Evolutionary conservation across 345 rosid species (phyloP).

Genomic region (Eucalyptus curtisii): DNA sequence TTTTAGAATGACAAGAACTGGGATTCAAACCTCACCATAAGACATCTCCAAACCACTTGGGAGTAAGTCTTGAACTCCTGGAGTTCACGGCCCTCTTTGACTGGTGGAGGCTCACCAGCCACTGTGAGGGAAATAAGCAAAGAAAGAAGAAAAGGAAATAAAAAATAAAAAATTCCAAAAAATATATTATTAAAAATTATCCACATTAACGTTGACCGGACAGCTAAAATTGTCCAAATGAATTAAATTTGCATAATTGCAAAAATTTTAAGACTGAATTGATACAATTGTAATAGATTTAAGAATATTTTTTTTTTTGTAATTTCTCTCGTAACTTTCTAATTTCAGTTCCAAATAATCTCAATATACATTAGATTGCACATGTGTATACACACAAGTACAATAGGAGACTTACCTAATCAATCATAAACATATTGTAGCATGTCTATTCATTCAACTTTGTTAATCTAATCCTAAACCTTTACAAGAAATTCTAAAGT

Average conservation of each 20-base stretch:
- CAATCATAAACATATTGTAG: background rate
- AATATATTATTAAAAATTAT: too few species aligned
- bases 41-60: too few species aligned
- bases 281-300: fast-evolving
- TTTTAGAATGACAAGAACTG: too few species aligned
- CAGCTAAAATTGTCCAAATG: fast-evolving
- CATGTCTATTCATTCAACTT: background rate
- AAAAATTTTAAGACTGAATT: fast-evolving
- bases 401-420: background rate
- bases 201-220: fast-evolving
- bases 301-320: too few species aligned
- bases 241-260: fast-evolving
- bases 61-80: too few species aligned
- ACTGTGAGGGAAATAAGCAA: fast-evolving
- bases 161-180: too few species aligned
- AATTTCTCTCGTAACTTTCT: fast-evolving
- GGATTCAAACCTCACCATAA: fast-evolving
- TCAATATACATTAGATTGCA: background rate
- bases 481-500: background rate
- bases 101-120: fast-evolving
- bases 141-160: too few species aligned
- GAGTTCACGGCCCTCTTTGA: too few species aligned
- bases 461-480: fast-evolving
- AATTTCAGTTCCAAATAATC: background rate
- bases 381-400: background rate